These are phyloP conservation scores for Amanita jacksonii DNA, from an alignment of 768 basidiomycete genomes.

Conservation along the genomic window DNA sequence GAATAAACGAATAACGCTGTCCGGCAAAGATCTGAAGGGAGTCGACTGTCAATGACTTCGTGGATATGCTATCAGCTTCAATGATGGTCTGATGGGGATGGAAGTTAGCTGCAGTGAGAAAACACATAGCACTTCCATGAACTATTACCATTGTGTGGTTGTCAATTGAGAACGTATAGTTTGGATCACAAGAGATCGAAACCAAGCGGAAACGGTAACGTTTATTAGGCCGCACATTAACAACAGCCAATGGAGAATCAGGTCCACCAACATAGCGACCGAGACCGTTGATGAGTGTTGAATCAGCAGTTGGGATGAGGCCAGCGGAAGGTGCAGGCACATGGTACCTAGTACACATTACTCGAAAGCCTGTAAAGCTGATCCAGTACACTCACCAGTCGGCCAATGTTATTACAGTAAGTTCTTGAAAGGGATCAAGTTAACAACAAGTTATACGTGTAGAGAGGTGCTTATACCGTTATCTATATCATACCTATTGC, in stretches of 20 bases:
- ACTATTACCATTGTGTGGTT: conserved; percentile 24
- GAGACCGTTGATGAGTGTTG: no score
- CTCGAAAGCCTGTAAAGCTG: no score
- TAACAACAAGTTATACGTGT: not conserved
- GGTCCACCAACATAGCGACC: conserved; percentile 36
- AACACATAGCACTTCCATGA: conserved; percentile 1
- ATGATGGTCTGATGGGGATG: conserved; percentile 21
- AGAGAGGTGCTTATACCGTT: conserved; percentile 2
- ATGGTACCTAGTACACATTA: conserved; percentile 25
- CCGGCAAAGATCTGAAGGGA: conserved; percentile 34
- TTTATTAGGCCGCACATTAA: conserved; percentile 30
- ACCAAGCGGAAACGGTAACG: conserved; percentile 50
- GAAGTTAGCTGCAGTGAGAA: not conserved
- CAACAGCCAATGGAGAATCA: conserved; percentile 27
- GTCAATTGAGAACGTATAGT: conserved; percentile 34
- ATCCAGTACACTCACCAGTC: conserved; percentile 31
- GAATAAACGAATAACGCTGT: no score
- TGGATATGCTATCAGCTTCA: conserved; percentile 28
- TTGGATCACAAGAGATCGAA: conserved; percentile 40
- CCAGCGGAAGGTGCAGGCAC: conserved; percentile 16
- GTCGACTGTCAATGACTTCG: conserved; percentile 26
- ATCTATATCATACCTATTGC: conserved; percentile 19
- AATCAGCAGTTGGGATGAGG: conserved; percentile 18
- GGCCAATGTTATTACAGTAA: conserved; percentile 38
- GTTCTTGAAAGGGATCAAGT: conserved; percentile 9